phyloP scores from a whole-genome alignment of 2,329 filamentous ascomycete genomes.

The Lecanicillium sp. region DNA sequence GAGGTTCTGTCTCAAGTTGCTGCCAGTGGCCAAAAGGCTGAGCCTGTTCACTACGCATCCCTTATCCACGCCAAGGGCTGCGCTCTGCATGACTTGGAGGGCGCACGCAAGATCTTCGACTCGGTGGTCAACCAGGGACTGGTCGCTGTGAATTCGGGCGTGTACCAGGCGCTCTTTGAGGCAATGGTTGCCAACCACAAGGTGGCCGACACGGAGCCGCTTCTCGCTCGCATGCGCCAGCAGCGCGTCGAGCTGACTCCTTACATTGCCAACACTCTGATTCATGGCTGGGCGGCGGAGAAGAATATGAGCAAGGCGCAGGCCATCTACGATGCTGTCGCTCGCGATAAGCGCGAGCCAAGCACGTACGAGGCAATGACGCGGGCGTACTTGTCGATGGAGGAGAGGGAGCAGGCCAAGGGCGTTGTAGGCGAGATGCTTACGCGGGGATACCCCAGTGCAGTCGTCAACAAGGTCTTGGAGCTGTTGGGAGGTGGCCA shows the following conservation, averaged over 20 bases:
- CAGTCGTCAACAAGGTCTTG: conserved; percentile 87
- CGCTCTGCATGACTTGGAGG: conserved; percentile 82
- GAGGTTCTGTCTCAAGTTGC: conserved; percentile 73
- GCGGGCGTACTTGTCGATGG: conserved; percentile 77
- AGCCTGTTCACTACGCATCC: conserved; percentile 92
- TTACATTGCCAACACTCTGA: conserved; percentile 97
- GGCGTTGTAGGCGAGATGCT: conserved; percentile 83
- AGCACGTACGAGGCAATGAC: conserved; percentile 99
- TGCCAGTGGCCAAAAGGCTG: conserved; percentile 64
- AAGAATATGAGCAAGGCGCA: conserved; percentile 73
- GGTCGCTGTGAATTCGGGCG: conserved; percentile 68
- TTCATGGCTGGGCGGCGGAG: conserved; percentile 89
- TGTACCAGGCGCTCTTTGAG: conserved; percentile 97
- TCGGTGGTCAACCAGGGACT: conserved; percentile 60
- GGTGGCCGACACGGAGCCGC: conserved; percentile 65
- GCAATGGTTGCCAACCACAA: conserved; percentile 92
- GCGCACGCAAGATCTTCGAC: conserved; percentile 76
- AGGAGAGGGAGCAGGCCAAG: conserved; percentile 71
- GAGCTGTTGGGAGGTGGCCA: conserved; percentile 68
- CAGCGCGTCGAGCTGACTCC: conserved; percentile 79
- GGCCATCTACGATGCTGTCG: conserved; percentile 71
- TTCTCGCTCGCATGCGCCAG: conserved; percentile 68
- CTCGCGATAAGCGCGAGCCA: conserved; percentile 74
- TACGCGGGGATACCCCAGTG: conserved; percentile 78
- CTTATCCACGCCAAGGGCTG: conserved; percentile 95